These are phyloP conservation scores for Dothideomycetes sp. DNA, from an alignment of 2,329 filamentous ascomycete species.

Conservation along the genomic window DNA sequence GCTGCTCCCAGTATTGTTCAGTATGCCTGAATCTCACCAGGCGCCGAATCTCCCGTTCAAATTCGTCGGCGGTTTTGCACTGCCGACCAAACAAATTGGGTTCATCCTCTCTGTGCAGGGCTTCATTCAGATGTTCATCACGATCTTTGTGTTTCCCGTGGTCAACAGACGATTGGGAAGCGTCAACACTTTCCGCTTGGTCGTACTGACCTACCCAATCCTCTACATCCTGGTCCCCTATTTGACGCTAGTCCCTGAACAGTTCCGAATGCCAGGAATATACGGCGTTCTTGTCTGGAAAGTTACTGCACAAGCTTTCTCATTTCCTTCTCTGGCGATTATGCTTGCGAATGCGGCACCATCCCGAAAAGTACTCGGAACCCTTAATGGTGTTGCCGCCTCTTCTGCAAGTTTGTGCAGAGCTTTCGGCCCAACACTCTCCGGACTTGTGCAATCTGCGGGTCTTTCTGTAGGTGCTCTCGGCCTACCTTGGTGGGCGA, in stretches of 20 bases:
- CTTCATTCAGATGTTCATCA: constrained; percentile 77
- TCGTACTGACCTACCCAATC: constrained; percentile 72
- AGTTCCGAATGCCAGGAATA: constrained; percentile 61
- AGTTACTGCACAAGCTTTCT: constrained; percentile 81
- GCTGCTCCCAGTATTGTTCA: constrained; percentile 83
- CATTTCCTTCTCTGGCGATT: constrained; percentile 83
- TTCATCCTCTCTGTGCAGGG: constrained; percentile 83
- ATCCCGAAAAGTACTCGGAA: constrained; percentile 72
- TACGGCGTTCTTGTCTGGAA: constrained; percentile 78
- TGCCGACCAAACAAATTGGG: constrained; percentile 75
- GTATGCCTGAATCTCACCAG: constrained; percentile 46
- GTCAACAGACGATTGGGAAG: constrained; percentile 66
- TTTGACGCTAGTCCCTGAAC: constrained; percentile 67
- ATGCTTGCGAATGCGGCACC: constrained; percentile 82
- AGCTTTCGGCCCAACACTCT: constrained; percentile 79
- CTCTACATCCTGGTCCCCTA: constrained; percentile 86
- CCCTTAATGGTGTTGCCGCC: constrained; percentile 84
- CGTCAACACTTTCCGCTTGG: constrained; percentile 69
- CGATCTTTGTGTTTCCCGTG: constrained; percentile 72
- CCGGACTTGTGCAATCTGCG: constrained; percentile 71
- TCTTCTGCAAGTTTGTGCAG: constrained; percentile 83
- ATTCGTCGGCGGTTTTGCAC: constrained; percentile 76
- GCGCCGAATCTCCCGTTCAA: constrained; percentile 64
- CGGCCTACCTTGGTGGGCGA: constrained; percentile 88
- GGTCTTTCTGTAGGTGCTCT: constrained; percentile 74